These are phyloP conservation scores for Galerina sulciceps DNA, from an alignment of 768 basidiomycete genomes.

Conservation along the genomic window DNA sequence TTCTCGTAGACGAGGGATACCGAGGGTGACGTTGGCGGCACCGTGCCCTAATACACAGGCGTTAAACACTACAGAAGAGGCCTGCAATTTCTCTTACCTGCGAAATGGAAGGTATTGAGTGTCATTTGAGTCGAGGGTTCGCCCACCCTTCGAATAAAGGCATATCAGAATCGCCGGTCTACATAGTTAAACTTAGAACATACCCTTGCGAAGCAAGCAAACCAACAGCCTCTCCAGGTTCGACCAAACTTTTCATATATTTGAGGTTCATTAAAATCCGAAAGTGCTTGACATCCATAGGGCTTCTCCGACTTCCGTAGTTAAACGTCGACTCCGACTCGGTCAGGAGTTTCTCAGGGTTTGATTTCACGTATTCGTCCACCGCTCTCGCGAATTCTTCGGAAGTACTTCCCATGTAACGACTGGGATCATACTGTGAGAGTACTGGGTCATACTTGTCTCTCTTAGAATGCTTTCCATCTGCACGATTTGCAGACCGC, in stretches of 20 bases:
- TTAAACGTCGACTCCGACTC: conserved; percentile 28
- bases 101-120: conserved; percentile 99
- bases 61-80: not conserved
- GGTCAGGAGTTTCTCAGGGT: conserved; percentile 56
- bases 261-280: conserved; percentile 85
- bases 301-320: conserved; percentile 49
- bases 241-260: conserved; percentile 91
- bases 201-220: conserved; percentile 96
- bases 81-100: conserved; percentile 53
- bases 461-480: conserved; percentile 50
- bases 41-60: conserved; percentile 77
- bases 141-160: conserved; percentile 70
- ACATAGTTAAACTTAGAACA: conserved; percentile 25
- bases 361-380: conserved; percentile 76
- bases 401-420: conserved; percentile 87
- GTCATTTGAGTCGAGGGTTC: conserved; percentile 99
- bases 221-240: conserved; percentile 99
- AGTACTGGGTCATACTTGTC: conserved; percentile 74
- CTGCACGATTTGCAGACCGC: conserved; percentile 52
- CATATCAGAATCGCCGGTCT: not conserved
- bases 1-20: conserved; percentile 97
- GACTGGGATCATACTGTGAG: conserved; percentile 75
- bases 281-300: conserved; percentile 64
- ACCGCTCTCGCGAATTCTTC: conserved; percentile 87
- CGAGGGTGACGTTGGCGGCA: conserved; percentile 98